Percentiles rank a stretch among this genome's conserved stretches.
Conservation (phyloP, 768 basidiomycete genomes). For the Cubamyces lactineus region DNA sequence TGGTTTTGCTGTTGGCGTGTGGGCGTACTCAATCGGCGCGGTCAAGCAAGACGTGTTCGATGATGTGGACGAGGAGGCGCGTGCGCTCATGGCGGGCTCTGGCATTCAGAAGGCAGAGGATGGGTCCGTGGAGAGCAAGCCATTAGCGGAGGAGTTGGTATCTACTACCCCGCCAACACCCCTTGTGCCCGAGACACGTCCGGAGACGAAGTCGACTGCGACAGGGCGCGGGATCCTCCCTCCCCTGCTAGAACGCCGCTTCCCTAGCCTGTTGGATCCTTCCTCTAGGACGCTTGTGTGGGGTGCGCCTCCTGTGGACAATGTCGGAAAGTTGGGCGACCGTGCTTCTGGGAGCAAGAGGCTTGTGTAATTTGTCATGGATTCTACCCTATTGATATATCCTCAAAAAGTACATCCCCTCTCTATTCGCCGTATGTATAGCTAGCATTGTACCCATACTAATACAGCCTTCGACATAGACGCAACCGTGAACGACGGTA, state of each 20-base stretch:
- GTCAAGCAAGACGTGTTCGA: conserved; percentile 94
- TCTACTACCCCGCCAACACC: conserved; percentile 4
- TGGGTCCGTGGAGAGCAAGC: conserved; percentile 37
- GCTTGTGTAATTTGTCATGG: background rate
- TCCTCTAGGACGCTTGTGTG: conserved; percentile 65
- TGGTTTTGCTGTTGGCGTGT: conserved; percentile 79
- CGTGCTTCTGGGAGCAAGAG: conserved; percentile 6
- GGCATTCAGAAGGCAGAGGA: conserved; percentile 29
- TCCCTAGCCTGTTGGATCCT: conserved; percentile 62
- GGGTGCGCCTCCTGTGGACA: conserved; percentile 74
- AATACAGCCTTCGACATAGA: conserved; percentile 19
- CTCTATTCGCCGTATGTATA: conserved; percentile 1
- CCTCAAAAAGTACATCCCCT: conserved; percentile 13
- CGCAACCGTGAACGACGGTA: background rate
- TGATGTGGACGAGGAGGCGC: conserved; percentile 81
- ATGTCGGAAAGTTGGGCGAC: conserved; percentile 52
- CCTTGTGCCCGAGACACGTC: background rate
- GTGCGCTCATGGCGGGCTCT: conserved; percentile 47
- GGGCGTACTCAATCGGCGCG: conserved; percentile 91
- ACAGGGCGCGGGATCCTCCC: conserved; percentile 48
- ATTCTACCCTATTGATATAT: background rate
- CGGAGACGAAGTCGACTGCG: background rate
- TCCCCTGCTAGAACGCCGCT: conserved; percentile 45
- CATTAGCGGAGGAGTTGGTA: conserved; percentile 19
- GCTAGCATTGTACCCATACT: conserved; percentile 19